Base-by-base conservation (phyloP, 2,329 filamentous ascomycete genomes). In the Hymenoscyphus fructigenus region DNA sequence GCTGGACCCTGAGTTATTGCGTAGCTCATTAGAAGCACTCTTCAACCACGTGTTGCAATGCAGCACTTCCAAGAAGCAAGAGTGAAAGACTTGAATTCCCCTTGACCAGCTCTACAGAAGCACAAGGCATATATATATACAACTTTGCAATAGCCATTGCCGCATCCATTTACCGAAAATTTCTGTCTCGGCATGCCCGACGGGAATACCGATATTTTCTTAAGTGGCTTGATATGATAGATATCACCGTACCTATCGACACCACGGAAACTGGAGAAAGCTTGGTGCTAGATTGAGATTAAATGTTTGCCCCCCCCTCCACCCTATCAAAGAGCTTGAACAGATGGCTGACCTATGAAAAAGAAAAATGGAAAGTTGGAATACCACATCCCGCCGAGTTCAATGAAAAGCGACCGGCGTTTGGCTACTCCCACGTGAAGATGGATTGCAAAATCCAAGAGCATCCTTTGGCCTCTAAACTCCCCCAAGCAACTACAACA, bases 251-350 rank as follows among this genome's bases (percentile, higher is more conserved):
- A n/a, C n/a, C n/a, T n/a, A n/a, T n/a, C n/a, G n/a, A n/a, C n/a
- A n/a, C n/a, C n/a, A 76, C 26, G 78, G 76, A 6, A 78, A 78
- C 41, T 83, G 81, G 81, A 75, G 75, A 29, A 81, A 81, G 67
- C 68, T 83, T 1, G 80, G 81, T 0, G 81, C 77, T n/a, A 75
- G 81, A 20, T 53, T 83, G 32, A 73, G 80, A 34, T 61, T 73
- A 44, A 80, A 78, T 66, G 80, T 81, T 73, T 57, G 65, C 61
- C 55, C 29, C n/a, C 12, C 36, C 23, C 10, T 20, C 5, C 29
- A 5, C 29, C 29, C 29, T 6, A 32, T 32, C 15, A 53, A 32
- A 20, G 9, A 36, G 38, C 36, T 15, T n/a, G 15, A 53, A 32
- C 14, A 12, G 9, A 34, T 57, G 20, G 3, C 20, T 32, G 29